Conservation (phyloP, 257 asterid species). For the Ilex aquifolium region DNA sequence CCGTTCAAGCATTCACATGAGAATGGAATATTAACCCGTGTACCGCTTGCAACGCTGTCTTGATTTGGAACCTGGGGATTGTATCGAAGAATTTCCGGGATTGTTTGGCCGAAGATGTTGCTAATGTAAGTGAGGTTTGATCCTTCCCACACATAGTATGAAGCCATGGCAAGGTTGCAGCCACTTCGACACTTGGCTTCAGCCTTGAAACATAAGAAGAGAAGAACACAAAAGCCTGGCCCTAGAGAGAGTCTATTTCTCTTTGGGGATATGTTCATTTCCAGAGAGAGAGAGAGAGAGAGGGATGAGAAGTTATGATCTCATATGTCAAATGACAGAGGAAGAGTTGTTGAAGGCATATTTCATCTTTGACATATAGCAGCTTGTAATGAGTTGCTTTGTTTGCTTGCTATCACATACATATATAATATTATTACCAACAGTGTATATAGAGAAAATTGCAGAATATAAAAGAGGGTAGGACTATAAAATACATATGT, state of each 20-base stretch:
- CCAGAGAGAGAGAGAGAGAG: conserved; percentile 6
- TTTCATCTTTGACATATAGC: conserved; percentile 8
- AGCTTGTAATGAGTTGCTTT: background rate
- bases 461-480: background rate
- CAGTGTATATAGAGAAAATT: too few species aligned
- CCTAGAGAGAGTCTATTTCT: conserved; percentile 2
- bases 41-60: conserved; percentile 31
- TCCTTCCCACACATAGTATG: conserved; percentile 55
- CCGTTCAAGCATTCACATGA: conserved; percentile 75
- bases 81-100: conserved; percentile 34
- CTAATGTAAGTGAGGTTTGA: conserved; percentile 57
- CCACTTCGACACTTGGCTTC: conserved; percentile 59
- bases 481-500: too few species aligned
- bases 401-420: background rate
- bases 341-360: conserved; percentile 9
- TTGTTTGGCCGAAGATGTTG: conserved; percentile 31
- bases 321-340: conserved; percentile 20
- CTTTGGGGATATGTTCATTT: conserved; percentile 24
- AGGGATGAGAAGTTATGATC: conserved; percentile 7
- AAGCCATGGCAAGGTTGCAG: conserved; percentile 61
- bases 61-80: conserved; percentile 34
- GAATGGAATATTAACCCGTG: conserved; percentile 57
- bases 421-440: too few species aligned
- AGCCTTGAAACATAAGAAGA: conserved; percentile 15
- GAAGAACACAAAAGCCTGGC: conserved; percentile 7